Conservation (phyloP, 495 filamentous ascomycete species). For the Xylona heveae region DNA sequence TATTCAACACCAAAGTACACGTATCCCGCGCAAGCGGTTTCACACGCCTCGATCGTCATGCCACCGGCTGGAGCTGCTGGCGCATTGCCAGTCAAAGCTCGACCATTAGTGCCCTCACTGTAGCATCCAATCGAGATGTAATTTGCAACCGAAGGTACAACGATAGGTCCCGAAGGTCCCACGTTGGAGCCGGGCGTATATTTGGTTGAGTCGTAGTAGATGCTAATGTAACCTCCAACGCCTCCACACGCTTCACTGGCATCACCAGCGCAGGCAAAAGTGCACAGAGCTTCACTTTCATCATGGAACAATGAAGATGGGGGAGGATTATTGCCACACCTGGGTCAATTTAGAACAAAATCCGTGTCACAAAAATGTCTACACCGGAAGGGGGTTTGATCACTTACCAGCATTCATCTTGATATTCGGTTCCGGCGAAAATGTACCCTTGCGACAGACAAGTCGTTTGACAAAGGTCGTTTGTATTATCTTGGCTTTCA, state of each 20-base stretch:
- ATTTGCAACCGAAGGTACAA: not conserved
- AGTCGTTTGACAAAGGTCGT: constrained; percentile 12
- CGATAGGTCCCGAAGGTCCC: constrained; percentile 1
- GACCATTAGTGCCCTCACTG: not conserved
- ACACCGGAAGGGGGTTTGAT: not conserved
- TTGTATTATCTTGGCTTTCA: constrained; percentile 11
- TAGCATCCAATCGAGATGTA: constrained; percentile 3
- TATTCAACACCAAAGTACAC: too few species aligned
- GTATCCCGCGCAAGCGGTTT: too few species aligned
- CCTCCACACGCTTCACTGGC: constrained; percentile 20
- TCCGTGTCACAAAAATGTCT: too few species aligned
- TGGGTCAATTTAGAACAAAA: too few species aligned
- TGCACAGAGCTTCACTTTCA: constrained; percentile 14
- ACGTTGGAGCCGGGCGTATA: constrained; percentile 5
- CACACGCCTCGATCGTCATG: too few species aligned
- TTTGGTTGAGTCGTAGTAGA: constrained; percentile 19
- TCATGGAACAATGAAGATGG: constrained; percentile 7
- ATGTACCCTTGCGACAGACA: constrained; percentile 5
- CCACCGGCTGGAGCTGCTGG: too few species aligned
- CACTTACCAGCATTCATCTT: constrained; percentile 13
- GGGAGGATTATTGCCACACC: constrained; percentile 17
- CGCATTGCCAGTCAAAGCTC: too few species aligned
- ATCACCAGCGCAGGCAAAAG: constrained; percentile 16
- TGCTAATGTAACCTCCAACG: constrained; percentile 17
- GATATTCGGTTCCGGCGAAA: constrained; percentile 16